Percentiles rank a stretch among this genome's conserved stretches.
Conservation (phyloP, 1,139 yeast species). For the Yamadazyma triangularis region DNA sequence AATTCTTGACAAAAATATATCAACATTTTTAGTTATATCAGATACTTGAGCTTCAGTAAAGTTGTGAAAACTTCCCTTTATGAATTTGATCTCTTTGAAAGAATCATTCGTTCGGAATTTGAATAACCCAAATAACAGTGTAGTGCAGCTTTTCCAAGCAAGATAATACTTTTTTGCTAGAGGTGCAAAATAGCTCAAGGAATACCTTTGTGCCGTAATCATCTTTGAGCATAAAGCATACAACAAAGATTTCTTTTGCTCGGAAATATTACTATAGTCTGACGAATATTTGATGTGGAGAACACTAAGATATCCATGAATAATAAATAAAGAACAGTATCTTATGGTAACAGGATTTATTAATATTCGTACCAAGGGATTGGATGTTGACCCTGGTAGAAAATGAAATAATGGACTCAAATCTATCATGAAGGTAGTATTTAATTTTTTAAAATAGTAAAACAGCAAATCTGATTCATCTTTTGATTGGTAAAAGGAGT, state of each 20-base stretch:
- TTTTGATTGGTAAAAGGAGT: constrained; percentile 21
- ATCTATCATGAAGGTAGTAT: constrained; percentile 16
- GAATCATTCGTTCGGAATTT: no score
- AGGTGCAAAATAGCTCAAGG: constrained; percentile 7
- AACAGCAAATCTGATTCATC: constrained; percentile 16
- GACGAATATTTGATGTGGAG: neutral
- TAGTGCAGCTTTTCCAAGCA: constrained; percentile 13
- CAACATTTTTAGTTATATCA: constrained; percentile 9
- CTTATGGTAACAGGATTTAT: constrained; percentile 9
- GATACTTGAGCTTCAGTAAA: constrained; percentile 9
- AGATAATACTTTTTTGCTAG: constrained; percentile 6
- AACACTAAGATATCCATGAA: neutral
- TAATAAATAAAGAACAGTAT: constrained; percentile 9
- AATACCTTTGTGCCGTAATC: no score
- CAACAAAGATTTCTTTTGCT: neutral
- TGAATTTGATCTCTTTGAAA: no score
- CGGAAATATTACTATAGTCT: neutral
- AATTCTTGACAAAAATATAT: constrained; percentile 1
- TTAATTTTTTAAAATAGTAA: constrained; percentile 21
- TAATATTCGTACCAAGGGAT: constrained; percentile 8
- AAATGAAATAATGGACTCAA: constrained; percentile 11
- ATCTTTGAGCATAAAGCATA: neutral
- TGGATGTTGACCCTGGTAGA: constrained; percentile 4
- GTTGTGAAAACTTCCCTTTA: constrained; percentile 2
- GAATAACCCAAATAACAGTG: no score